Evolutionary conservation across 495 filamentous ascomycete genomes (phyloP), one percentile per base, ranked within the genome.

Genomic region (Chlorociboria aeruginascens): DNA sequence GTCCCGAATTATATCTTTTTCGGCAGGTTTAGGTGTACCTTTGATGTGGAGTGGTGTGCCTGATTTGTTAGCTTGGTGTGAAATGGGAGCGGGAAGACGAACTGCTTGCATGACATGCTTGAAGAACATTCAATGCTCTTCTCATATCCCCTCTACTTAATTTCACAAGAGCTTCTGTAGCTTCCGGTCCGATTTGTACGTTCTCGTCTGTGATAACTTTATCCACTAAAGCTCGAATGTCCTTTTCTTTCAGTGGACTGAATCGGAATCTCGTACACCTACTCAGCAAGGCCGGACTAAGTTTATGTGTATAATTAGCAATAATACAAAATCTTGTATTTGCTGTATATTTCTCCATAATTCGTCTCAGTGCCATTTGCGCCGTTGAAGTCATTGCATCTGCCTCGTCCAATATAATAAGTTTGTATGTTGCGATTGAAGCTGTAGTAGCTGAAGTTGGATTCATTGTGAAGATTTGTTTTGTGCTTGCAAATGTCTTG

Each of bases 291-390:
- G 92, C 92, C 0, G 92, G 89, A 6, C 86, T 89, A n/a, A 99
- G 79, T 63, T 97, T 99, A 68, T 99, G 92, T 30, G 92, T 94
- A 63, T 99, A 99, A 65, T 99, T 99, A 55, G 93, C 93, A 49
- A 99, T 96, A 57, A 99, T 87, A 67, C 90, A 96, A 66, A 99
- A 99, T 43, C 92, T 76, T 0, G 92, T 95, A 67, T 99, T 97
- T 49, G 89, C 86, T 0, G 92, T 99, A 67, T 97, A 99, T 64
- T 93, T 92, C 61, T 99, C 92, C 93, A 99, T 99, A 48, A 99
- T 99, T 37, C 92, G 69, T 52, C 92, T 79, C 28, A 99, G 73
- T 0, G 92, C 92, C 89, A 97, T 99, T 61, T 99, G 92, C 12
- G 92, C 92, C 0, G 89, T 86, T 16, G 84, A 77, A 6, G 92